phyloP scores from a whole-genome alignment of 2,329 filamentous ascomycete species.

The Elsinoe arachidis region DNA sequence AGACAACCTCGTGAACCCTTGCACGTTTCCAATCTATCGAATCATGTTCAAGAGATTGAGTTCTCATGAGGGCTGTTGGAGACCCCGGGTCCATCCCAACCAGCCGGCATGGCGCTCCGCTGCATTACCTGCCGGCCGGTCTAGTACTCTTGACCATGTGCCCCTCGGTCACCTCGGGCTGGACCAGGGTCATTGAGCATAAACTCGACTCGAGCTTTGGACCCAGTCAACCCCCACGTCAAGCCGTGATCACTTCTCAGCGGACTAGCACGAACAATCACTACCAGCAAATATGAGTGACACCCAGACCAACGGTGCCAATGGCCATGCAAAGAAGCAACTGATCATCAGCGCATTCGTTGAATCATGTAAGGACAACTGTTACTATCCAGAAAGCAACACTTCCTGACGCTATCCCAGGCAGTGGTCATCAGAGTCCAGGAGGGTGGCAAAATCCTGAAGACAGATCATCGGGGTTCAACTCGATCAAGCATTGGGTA shows the following conservation, averaged over 20 bases:
- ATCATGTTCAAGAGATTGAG: not conserved
- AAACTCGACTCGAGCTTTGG: not conserved
- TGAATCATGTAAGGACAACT: slow-evolving; percentile 27
- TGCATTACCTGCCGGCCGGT: not conserved
- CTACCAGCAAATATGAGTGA: not conserved
- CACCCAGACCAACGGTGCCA: not conserved
- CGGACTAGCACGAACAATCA: not conserved
- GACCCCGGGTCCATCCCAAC: not conserved
- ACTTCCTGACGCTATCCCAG: slow-evolving; percentile 27
- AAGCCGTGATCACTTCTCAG: not conserved
- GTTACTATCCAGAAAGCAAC: not conserved
- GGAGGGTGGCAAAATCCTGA: slow-evolving; percentile 56
- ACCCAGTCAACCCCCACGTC: not conserved
- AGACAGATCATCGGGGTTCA: slow-evolving; percentile 56
- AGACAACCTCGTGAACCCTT: not conserved
- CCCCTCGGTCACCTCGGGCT: no score
- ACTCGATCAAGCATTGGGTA: slow-evolving; percentile 52
- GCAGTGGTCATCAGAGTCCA: slow-evolving; percentile 45
- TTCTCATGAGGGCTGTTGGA: not conserved
- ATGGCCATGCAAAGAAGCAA: slow-evolving; percentile 24
- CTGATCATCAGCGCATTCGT: slow-evolving; percentile 37
- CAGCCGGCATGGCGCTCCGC: not conserved
- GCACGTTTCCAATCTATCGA: not conserved
- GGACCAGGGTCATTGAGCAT: no score
- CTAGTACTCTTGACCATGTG: no score